Evolutionary conservation across 1,139 yeast species (phyloP).

Genomic region (Saccharomyces pastorianus): DNA sequence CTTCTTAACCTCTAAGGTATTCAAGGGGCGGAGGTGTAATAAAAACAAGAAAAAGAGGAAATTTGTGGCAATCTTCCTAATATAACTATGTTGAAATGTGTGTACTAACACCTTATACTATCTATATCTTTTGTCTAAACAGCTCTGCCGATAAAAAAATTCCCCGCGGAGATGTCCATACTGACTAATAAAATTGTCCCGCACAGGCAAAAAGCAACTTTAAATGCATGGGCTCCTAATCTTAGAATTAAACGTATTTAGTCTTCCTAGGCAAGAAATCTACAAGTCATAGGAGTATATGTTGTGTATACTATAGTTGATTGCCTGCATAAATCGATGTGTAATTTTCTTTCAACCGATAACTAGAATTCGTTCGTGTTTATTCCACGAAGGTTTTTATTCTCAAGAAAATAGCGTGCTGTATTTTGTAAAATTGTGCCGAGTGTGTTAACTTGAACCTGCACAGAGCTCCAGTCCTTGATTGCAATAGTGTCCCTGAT

Average conservation of each 20-base stretch:
- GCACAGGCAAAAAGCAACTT: background rate
- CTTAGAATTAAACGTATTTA: background rate
- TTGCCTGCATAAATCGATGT: background rate
- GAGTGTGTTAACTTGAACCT: slow-evolving; percentile 44
- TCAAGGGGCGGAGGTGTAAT: background rate
- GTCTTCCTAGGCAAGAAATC: background rate
- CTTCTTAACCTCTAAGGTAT: background rate
- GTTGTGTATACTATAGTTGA: background rate
- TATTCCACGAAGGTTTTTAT: background rate
- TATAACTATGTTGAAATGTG: background rate
- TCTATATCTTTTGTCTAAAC: too few relatives aligned
- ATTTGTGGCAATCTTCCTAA: background rate
- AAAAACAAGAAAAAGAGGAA: background rate
- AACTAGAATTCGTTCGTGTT: background rate
- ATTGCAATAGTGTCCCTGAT: slow-evolving; percentile 3
- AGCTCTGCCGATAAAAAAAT: background rate
- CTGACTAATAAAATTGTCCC: background rate
- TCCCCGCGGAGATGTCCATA: background rate
- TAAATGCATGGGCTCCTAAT: background rate
- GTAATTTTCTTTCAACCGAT: background rate
- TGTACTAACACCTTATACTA: background rate
- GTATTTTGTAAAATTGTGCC: slow-evolving; percentile 34
- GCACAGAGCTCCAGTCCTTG: slow-evolving; percentile 49
- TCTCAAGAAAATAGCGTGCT: slow-evolving; percentile 12
- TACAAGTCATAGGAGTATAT: background rate